Base-by-base conservation (phyloP, 2,329 filamentous ascomycete species). In the Metarhizium rileyi region DNA sequence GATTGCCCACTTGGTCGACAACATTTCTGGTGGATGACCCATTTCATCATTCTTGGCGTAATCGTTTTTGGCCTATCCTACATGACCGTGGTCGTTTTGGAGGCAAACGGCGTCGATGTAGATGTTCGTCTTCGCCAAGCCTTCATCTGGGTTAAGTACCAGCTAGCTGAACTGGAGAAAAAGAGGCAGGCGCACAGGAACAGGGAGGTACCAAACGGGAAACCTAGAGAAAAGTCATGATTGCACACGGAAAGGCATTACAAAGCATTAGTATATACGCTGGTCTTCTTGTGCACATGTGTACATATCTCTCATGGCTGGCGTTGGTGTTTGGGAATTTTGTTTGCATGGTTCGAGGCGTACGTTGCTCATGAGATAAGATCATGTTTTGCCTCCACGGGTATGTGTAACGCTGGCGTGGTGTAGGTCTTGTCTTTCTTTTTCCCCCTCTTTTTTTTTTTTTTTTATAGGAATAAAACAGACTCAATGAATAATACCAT, bases 21-120 rank as follows among this genome's bases (percentile, higher is more conserved):
- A 74, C 89, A 95, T 70, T 76, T 90, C 47, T 98, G 93, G 93
- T 98, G 93, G 93, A 75, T 80, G 4, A 81, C 93, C 5, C 90
- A 97, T 71, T 75, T 90, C 43, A 53, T 89, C 30, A 84, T 89
- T 61, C 55, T 89, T 7, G 60, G 73, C 49, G 66, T 70, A 2
- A 35, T 74, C 2, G 43, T 70, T 5, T 61, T 59, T 14, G 53
- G 63, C 0, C 20, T 63, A 3, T 45, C 60, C 28, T 66, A 64
- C 50, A 46, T 53, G 1, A 47, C 57, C 1, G 53, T 65, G 3
- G 38, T 18, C 20, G 38, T 16, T 30, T 51, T 70, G 35, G 59
- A 62, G 20, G 53, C 55, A 0, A 53, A 40, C 0, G 69, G 70
- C 2, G 55, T 70, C 2, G 66, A 70, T 36, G 63, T 69, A 10